Evolutionary conservation across 148 eudicot genomes (phyloP).

Genomic region (Simmondsia chinensis): DNA sequence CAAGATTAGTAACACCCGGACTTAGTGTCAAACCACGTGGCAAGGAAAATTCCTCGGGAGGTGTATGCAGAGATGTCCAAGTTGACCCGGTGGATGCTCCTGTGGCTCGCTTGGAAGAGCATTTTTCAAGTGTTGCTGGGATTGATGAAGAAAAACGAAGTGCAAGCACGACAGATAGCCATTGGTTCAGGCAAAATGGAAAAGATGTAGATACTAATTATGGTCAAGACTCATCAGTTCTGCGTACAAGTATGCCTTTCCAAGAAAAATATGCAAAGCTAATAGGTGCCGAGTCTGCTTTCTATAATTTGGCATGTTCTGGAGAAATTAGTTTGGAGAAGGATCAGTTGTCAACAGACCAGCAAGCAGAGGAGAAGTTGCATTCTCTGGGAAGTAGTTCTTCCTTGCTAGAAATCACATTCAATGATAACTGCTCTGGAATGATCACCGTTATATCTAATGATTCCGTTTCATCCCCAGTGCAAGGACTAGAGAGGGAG

Average conservation of each 20-base stretch:
- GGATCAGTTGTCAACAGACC: slow-evolving; percentile 10
- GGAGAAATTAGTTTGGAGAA: slow-evolving; percentile 20
- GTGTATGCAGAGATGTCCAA: slow-evolving; percentile 11
- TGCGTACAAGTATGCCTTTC: slow-evolving; percentile 4
- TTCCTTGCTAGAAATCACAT: slow-evolving; percentile 19
- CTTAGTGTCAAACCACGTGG: slow-evolving; percentile 16
- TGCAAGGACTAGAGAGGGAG: slow-evolving; percentile 11
- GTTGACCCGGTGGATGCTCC: slow-evolving; percentile 27
- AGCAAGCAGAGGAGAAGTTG: slow-evolving; percentile 12
- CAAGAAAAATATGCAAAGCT: slow-evolving; percentile 4
- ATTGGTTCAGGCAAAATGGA: slow-evolving; percentile 13
- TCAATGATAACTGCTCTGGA: slow-evolving; percentile 13
- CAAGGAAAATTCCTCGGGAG: slow-evolving; percentile 10
- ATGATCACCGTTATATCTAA: slow-evolving; percentile 9
- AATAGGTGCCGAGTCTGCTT: slow-evolving; percentile 17
- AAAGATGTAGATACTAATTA: slow-evolving; percentile 10
- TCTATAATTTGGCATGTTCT: slow-evolving; percentile 22
- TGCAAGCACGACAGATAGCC: slow-evolving; percentile 4
- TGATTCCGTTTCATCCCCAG: slow-evolving; percentile 16
- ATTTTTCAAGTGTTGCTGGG: slow-evolving; percentile 15
- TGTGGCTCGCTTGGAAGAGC: slow-evolving; percentile 34
- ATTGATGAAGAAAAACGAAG: slow-evolving; percentile 14
- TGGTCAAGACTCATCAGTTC: slow-evolving; percentile 15
- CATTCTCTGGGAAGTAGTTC: slow-evolving; percentile 19
- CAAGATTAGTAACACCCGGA: slow-evolving; percentile 19